phyloP scores from a whole-genome alignment of 306 rosid genomes.

The Dryas alaskensis region DNA sequence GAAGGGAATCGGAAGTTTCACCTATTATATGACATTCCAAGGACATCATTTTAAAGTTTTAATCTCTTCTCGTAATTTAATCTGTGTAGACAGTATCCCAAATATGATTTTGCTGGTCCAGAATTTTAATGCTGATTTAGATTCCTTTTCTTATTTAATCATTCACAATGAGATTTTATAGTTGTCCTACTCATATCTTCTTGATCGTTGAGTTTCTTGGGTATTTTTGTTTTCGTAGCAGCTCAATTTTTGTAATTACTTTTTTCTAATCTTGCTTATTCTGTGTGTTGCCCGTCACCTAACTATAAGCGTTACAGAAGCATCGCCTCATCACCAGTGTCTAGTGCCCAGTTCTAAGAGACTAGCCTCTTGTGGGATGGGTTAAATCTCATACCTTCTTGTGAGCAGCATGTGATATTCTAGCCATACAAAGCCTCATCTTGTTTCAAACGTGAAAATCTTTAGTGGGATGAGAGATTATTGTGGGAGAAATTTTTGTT shows the following conservation, averaged over 20 bases:
- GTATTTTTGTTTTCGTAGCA: neutral
- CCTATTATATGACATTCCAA: neutral
- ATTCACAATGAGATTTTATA: neutral
- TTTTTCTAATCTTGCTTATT: too few species aligned
- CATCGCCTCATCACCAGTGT: neutral
- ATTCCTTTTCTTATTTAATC: neutral
- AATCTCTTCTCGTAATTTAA: neutral
- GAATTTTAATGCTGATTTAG: slow-evolving; percentile 4
- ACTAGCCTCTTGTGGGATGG: too few species aligned
- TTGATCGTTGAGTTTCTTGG: neutral
- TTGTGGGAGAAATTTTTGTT: too few species aligned
- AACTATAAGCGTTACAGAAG: neutral
- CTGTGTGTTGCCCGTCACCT: too few species aligned
- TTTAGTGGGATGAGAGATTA: too few species aligned
- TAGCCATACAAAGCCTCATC: too few species aligned
- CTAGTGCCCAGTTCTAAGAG: too few species aligned
- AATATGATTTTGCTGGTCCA: neutral
- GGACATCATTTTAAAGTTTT: neutral
- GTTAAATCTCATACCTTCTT: too few species aligned
- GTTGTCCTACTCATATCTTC: neutral
- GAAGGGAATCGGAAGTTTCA: neutral
- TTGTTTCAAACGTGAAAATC: too few species aligned
- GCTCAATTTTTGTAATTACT: neutral
- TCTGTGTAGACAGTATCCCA: neutral
- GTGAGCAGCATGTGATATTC: too few species aligned